Evolutionary conservation across 768 basidiomycete species (phyloP).

Genomic region (Lentinula boryana): DNA sequence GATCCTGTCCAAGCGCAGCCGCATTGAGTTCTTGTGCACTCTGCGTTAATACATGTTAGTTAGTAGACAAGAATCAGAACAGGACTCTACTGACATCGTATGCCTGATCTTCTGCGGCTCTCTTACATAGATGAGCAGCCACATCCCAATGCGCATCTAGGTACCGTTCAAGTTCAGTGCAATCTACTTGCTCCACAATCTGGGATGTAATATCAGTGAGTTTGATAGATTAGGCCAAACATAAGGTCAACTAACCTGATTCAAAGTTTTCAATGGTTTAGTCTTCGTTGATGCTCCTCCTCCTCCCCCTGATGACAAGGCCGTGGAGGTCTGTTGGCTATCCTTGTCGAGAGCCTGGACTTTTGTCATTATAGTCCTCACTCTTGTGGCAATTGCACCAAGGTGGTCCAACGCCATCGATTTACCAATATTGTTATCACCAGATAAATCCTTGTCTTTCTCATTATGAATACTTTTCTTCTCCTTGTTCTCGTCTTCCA

Average conservation of each 20-base stretch:
- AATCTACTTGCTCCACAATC: conserved; percentile 48
- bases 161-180: conserved; percentile 50
- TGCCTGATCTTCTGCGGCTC: conserved; percentile 73
- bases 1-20: conserved; percentile 76
- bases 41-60: conserved; percentile 29
- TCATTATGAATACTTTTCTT: conserved; percentile 58
- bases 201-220: conserved; percentile 15
- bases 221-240: not conserved
- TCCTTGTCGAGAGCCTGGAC: conserved; percentile 27
- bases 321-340: not conserved
- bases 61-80: not conserved
- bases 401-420: conserved; percentile 90
- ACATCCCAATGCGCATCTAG: conserved; percentile 61
- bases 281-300: conserved; percentile 22
- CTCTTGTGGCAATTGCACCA: conserved; percentile 83
- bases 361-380: conserved; percentile 55
- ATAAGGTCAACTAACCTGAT: conserved; percentile 47
- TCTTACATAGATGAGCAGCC: conserved; percentile 59
- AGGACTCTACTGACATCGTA: conserved; percentile 53
- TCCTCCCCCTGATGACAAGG: not conserved
- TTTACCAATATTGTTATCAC: conserved; percentile 82
- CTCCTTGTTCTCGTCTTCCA: not conserved
- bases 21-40: conserved; percentile 80
- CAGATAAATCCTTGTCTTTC: conserved; percentile 53
- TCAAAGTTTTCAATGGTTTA: conserved; percentile 50